These are phyloP conservation scores for Cercospora brassicicola DNA, from an alignment of 2,329 filamentous ascomycete genomes.

Conservation along the genomic window DNA sequence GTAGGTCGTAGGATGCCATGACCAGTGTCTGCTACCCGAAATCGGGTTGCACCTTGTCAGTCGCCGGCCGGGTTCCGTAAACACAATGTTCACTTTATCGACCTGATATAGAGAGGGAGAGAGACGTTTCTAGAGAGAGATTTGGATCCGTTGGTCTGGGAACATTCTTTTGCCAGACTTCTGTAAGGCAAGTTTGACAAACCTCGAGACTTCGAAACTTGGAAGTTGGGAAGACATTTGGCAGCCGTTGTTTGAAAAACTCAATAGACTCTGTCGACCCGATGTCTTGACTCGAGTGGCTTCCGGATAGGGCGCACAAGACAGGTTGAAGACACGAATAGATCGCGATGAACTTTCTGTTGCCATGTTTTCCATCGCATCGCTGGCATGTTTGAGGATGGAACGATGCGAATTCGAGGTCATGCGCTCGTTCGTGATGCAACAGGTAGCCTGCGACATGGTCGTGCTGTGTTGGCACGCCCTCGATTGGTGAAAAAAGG, in stretches of 20 bases:
- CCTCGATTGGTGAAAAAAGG: background rate
- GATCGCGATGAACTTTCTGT: background rate
- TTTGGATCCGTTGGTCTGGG: background rate
- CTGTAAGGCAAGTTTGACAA: background rate
- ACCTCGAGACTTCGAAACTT: background rate
- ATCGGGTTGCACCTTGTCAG: background rate
- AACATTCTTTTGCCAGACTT: background rate
- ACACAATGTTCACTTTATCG: background rate
- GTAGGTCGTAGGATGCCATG: conserved; percentile 9
- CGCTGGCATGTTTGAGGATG: background rate
- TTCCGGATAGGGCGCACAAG: background rate
- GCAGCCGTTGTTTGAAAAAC: background rate
- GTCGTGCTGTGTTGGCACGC: background rate
- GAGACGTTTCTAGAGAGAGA: background rate
- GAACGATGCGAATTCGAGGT: background rate
- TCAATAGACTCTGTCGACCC: background rate
- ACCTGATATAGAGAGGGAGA: background rate
- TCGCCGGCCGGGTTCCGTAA: background rate
- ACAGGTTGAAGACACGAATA: background rate
- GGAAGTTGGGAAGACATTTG: background rate
- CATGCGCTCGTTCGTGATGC: background rate
- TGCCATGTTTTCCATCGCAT: background rate
- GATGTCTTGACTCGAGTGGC: conserved; percentile 3
- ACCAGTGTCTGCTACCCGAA: background rate
- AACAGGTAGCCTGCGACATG: background rate